A percentile compares a stretch with the other conserved stretches of the same genome.
These are phyloP conservation scores for Yarrowia yakushimensis DNA, from an alignment of 805 yeast genomes.

Conservation along the genomic window DNA sequence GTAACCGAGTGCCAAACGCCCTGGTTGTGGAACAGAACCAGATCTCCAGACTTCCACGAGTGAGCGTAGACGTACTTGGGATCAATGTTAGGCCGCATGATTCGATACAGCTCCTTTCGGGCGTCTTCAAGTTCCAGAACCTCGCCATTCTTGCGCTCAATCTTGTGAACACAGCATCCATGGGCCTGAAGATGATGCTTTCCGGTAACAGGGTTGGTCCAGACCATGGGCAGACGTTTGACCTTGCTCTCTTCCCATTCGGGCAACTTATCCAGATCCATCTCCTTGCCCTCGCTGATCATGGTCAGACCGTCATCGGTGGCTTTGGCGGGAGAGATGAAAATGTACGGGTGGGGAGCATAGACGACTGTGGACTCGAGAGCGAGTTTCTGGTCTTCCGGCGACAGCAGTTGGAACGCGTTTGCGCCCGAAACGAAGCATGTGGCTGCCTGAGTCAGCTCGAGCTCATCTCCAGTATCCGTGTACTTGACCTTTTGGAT, in stretches of 20 bases:
- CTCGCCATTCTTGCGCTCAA: conserved; percentile 56
- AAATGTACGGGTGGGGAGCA: conserved; percentile 91
- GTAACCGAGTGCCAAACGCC: conserved; percentile 93
- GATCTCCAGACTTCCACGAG: conserved; percentile 78
- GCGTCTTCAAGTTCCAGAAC: conserved; percentile 66
- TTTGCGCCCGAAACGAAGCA: conserved; percentile 82
- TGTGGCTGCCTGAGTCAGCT: conserved; percentile 79
- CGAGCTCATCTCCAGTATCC: conserved; percentile 59
- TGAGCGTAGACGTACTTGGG: conserved; percentile 76
- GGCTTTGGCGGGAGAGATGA: conserved; percentile 74
- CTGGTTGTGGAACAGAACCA: conserved; percentile 80
- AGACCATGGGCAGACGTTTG: conserved; percentile 77
- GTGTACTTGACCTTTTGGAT: conserved; percentile 58
- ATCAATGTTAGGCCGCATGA: conserved; percentile 83
- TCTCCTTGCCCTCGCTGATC: conserved; percentile 75
- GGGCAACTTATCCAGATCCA: conserved; percentile 64
- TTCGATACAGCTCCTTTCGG: conserved; percentile 61
- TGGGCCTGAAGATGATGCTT: conserved; percentile 82
- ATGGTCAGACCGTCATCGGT: conserved; percentile 84
- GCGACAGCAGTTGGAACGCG: conserved; percentile 64
- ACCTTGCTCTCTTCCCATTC: conserved; percentile 77
- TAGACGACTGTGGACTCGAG: conserved; percentile 76
- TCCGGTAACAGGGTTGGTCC: conserved; percentile 88
- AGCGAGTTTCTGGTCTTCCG: conserved; percentile 71
- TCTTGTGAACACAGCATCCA: conserved; percentile 76